Base-by-base conservation (phyloP, 495 filamentous ascomycete genomes). In the Trichoderma parareesei region DNA sequence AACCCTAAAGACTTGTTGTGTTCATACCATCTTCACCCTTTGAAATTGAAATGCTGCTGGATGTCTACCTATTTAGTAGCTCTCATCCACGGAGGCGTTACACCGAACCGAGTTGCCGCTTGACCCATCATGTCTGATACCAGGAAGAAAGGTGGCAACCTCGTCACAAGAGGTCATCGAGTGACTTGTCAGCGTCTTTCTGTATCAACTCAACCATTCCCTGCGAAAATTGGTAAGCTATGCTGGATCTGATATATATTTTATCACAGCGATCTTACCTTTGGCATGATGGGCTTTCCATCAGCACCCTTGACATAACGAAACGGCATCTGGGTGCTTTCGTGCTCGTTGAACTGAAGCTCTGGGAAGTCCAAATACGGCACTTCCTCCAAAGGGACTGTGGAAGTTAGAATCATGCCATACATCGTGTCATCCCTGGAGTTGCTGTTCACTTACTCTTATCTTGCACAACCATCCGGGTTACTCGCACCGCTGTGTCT, bases 251-350 rank as follows among this genome's bases (percentile, higher is more conserved):
- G 61, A 67, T 5, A 63, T 60, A 9, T 14, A 33, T 16, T 18
- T 8, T 18, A 14, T 43, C 9, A 2, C 60, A 20, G 38, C 59
- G 37, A 43, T 73, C 84, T 73, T 77, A 94, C 93, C 77, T 88
- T 79, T 40, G 94, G 94, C 93, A 98, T 97, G 42, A 96, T 84
- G 8, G 91, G 90, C 69, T 88, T 78, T 33, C 89, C 92, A 65
- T 91, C 79, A 7, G 81, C 75, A 59, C 80, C 87, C 71, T 83
- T 88, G 33, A 98, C 91, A 73, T 98, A 98, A 62, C 93, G 90
- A 75, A 98, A 98, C 0, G 94, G 94, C 94, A 98, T 98, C 73
- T 95, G 82, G 1, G 91, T 95, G 69, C 89, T 91, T 73, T 98
- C 94, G 72, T 96, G 86, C 72, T 93, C 88, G 76, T 89, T 92